These are phyloP conservation scores for Penicillium sp. DNA, from an alignment of 2,329 filamentous ascomycete genomes.

Conservation along the genomic window DNA sequence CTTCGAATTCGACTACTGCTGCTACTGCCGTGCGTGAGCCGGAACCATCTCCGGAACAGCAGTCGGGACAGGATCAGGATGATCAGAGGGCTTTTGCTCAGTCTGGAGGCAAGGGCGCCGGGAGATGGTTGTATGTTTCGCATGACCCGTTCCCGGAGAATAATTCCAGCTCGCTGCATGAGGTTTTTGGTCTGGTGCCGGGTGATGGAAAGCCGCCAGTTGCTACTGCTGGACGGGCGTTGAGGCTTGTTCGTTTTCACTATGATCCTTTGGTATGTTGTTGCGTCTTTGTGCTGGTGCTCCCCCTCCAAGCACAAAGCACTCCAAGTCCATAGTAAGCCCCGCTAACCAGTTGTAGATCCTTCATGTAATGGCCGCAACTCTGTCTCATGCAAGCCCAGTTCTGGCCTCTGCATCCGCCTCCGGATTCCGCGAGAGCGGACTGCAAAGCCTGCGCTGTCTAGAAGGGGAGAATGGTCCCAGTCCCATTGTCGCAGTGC, in stretches of 20 bases:
- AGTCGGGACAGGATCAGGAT: constrained; percentile 9
- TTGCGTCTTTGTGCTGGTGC: neutral
- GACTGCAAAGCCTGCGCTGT: constrained; percentile 68
- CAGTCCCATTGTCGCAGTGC: constrained; percentile 80
- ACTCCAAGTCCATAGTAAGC: too few relatives aligned
- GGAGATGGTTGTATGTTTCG: constrained; percentile 84
- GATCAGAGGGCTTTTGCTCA: constrained; percentile 54
- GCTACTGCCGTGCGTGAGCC: constrained; percentile 3
- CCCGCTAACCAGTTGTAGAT: constrained; percentile 61
- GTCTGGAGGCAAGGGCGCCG: constrained; percentile 82
- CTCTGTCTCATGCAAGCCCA: constrained; percentile 72
- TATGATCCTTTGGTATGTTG: constrained; percentile 87
- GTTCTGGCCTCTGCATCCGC: constrained; percentile 75
- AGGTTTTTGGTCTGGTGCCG: constrained; percentile 50
- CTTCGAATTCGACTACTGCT: constrained; percentile 12
- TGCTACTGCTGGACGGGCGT: constrained; percentile 49
- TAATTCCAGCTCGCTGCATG: constrained; percentile 37
- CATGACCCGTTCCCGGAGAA: constrained; percentile 67
- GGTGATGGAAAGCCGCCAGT: constrained; percentile 32
- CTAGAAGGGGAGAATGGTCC: constrained; percentile 45
- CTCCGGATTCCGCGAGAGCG: constrained; percentile 88
- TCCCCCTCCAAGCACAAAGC: too few relatives aligned
- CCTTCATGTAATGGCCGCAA: constrained; percentile 81
- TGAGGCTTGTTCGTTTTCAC: constrained; percentile 75
- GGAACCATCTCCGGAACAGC: too few relatives aligned